Conservation (phyloP, 139 green algal genomes). For the Spirogloea muscicola region DNA sequence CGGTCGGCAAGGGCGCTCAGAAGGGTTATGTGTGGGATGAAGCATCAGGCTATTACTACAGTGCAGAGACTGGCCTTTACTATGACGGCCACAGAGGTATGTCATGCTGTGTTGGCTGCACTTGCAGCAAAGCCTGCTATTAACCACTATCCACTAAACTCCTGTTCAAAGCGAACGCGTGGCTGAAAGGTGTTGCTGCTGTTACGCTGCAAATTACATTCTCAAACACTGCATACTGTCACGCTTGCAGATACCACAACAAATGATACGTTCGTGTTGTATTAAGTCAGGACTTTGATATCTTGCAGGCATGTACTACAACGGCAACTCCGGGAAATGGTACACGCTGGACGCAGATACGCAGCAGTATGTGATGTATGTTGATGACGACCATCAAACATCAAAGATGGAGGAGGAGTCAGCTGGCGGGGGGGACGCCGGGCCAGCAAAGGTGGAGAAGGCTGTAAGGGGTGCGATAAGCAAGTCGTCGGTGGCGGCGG, state of each 20-base stretch:
- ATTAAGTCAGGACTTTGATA: no score
- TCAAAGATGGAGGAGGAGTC: background rate
- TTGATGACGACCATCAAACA: background rate
- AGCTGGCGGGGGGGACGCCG: background rate
- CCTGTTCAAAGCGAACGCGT: no score
- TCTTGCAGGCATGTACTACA: no score
- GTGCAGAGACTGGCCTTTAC: slow-evolving; percentile 4
- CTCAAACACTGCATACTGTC: background rate
- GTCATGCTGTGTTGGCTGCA: background rate
- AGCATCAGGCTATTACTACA: slow-evolving; percentile 39
- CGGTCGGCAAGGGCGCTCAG: background rate
- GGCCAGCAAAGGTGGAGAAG: background rate
- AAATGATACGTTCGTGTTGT: slow-evolving; percentile 1
- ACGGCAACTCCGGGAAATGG: background rate
- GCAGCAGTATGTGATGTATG: background rate
- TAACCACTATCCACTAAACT: no score
- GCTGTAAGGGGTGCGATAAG: background rate
- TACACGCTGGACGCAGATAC: slow-evolving; percentile 9
- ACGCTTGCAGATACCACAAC: background rate
- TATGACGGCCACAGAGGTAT: slow-evolving; percentile 32
- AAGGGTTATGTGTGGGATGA: slow-evolving; percentile 34
- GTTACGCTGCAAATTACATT: background rate
- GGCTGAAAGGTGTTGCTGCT: background rate
- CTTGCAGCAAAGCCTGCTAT: background rate
- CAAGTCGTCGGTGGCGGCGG: background rate